Evolutionary conservation across 805 yeast species (phyloP).

Genomic region (Candida ponderosae): DNA sequence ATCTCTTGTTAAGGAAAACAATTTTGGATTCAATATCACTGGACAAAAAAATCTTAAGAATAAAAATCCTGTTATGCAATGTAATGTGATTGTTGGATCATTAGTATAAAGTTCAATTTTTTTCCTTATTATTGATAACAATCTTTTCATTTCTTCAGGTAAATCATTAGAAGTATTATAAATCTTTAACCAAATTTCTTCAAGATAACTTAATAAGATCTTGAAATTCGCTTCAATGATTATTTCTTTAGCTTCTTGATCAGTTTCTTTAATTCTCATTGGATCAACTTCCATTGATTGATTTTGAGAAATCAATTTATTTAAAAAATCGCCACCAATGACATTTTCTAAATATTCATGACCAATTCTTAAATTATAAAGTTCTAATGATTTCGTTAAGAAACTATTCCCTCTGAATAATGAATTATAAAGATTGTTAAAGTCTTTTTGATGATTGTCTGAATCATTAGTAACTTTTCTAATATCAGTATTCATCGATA

Average conservation of each 20-base stretch:
- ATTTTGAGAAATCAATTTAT: conserved; percentile 40
- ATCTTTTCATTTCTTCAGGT: conserved; percentile 58
- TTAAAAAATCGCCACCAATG: conserved; percentile 56
- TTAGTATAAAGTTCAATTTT: conserved; percentile 56
- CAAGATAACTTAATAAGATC: conserved; percentile 42
- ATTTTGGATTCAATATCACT: conserved; percentile 81
- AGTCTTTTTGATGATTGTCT: conserved; percentile 14
- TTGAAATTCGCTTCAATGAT: conserved; percentile 40
- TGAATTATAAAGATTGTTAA: conserved; percentile 42
- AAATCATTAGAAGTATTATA: conserved; percentile 63
- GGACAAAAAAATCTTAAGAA: conserved; percentile 87
- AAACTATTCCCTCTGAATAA: conserved; percentile 82
- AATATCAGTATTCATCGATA: conserved; percentile 13
- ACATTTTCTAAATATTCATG: conserved; percentile 68
- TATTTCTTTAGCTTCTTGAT: conserved; percentile 27
- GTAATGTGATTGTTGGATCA: conserved; percentile 43
- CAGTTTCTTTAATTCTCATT: conserved; percentile 32
- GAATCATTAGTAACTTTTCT: conserved; percentile 16
- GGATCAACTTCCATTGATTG: conserved; percentile 77
- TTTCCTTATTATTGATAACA: conserved; percentile 53
- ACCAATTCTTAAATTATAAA: conserved; percentile 69
- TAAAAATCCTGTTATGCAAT: conserved; percentile 76
- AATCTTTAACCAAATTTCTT: conserved; percentile 59
- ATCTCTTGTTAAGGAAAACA: conserved; percentile 62
- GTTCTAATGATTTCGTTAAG: conserved; percentile 74